Percentiles rank a stretch among this genome's conserved stretches.
Evolutionary conservation across 805 yeast species (phyloP).

Genomic region (fission yeast (Schizosaccharomyces pombe)): DNA sequence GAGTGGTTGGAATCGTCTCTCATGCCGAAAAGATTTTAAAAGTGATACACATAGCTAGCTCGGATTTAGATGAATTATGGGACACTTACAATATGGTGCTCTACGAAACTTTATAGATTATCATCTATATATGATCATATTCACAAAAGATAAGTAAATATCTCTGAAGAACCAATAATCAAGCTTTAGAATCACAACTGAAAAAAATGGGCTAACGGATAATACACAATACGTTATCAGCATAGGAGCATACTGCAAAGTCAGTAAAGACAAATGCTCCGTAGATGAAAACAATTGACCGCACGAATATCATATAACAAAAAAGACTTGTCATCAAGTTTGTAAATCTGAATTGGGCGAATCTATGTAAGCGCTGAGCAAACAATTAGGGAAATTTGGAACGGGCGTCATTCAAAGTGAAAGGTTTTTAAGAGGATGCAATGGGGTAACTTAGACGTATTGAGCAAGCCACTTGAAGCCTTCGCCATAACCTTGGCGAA

Average conservation of each 20-base stretch:
- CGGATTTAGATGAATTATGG: neutral
- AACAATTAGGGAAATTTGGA: too few species aligned
- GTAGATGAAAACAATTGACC: neutral
- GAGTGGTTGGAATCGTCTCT: neutral
- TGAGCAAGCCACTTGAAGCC: conserved; percentile 97
- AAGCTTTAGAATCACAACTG: too few species aligned
- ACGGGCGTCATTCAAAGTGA: neutral
- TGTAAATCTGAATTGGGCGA: too few species aligned
- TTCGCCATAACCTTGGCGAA: conserved; percentile 97
- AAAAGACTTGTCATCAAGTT: neutral
- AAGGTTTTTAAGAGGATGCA: neutral
- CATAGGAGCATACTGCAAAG: neutral
- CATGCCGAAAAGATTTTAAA: neutral
- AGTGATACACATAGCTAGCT: neutral
- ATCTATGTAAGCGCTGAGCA: too few species aligned
- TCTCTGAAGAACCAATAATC: too few species aligned
- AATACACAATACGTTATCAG: neutral
- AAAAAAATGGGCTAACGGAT: too few species aligned
- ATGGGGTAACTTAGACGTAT: conserved; percentile 33
- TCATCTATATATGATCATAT: too few species aligned
- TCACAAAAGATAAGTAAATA: too few species aligned
- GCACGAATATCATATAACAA: neutral
- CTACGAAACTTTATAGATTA: neutral
- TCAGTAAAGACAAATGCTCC: neutral
- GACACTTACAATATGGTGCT: neutral